A percentile compares a stretch with the other conserved stretches of the same genome.
Evolutionary conservation across 2,329 filamentous ascomycete genomes (phyloP).

Genomic region (Claviceps paspali): DNA sequence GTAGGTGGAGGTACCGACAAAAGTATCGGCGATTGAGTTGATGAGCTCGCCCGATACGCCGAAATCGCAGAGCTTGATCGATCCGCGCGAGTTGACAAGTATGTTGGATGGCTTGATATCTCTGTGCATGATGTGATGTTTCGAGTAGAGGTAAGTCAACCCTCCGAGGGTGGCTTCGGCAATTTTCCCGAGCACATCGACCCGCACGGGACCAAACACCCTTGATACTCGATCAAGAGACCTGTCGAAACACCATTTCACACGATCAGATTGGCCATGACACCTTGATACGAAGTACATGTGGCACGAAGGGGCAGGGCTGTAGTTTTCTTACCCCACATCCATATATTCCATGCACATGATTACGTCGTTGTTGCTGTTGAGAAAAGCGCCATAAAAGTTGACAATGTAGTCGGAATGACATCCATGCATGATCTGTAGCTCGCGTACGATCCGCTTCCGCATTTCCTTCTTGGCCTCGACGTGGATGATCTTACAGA

Average conservation of each 20-base stretch:
- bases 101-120: slow-evolving; percentile 99
- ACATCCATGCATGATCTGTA: slow-evolving; percentile 97
- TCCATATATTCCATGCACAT: slow-evolving; percentile 99
- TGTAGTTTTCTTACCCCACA: slow-evolving; percentile 57
- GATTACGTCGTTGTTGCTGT: slow-evolving; percentile 92
- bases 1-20: slow-evolving; percentile 96
- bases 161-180: slow-evolving; percentile 89
- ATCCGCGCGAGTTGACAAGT: slow-evolving; percentile 81
- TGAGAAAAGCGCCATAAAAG: slow-evolving; percentile 95
- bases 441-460: slow-evolving; percentile 89
- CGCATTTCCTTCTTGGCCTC: slow-evolving; percentile 95
- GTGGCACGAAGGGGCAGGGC: background rate
- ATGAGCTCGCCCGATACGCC: slow-evolving; percentile 96
- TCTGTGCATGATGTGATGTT: slow-evolving; percentile 96
- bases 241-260: slow-evolving; percentile 28
- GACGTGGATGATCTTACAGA: slow-evolving; percentile 75
- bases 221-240: slow-evolving; percentile 87
- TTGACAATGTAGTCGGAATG: slow-evolving; percentile 94
- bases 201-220: slow-evolving; percentile 85
- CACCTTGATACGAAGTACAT: background rate
- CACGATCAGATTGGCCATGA: background rate
- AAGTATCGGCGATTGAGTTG: slow-evolving; percentile 95
- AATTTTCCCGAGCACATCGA: slow-evolving; percentile 95
- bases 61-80: slow-evolving; percentile 97
- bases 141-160: slow-evolving; percentile 85